Evolutionary conservation across 2,329 filamentous ascomycete genomes (phyloP), one percentile per base, ranked within the genome.

Genomic region (Epichloe sibirici): DNA sequence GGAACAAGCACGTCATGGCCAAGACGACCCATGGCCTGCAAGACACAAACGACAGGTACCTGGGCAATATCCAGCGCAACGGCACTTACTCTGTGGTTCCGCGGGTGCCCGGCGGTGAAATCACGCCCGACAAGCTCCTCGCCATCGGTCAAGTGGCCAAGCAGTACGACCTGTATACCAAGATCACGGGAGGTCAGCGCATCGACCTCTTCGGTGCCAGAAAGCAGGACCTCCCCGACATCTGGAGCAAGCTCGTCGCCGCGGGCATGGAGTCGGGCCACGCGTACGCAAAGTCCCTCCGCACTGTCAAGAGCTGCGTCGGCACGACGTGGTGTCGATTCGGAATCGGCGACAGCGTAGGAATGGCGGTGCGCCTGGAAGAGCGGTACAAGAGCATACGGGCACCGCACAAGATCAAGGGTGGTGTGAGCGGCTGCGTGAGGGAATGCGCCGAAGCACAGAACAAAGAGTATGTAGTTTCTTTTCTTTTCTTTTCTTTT

Each of bases 141-240:
- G 79, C 83, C 53, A 90, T 95, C 54, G 90, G 88, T 0, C 80
- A 83, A 52, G 88, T 95, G 0, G 90, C 89, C 0, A 87, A 87
- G 71, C 85, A 91, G 65, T 95, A 88, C 63, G 77, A 78, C 38
- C 73, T 95, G 6, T 95, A 95, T 70, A 89, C 84, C 63, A 95
- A 95, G 70, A 94, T 95, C 64, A 95, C 90, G 0, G 90, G 90
- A 52, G 90, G 87, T 1, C 90, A 95, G 68, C 81, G 90, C 52
- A 95, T 95, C 63, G 90, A 95, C 67, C 81, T 95, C 83, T 95
- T 95, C 62, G 90, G 90, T 42, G 90, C 90, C 0, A 83, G 83
- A 69, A 95, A 94, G 70, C 86, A 93, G 58, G 88, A 95, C 65
- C 74, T 95, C 17, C 75, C 87, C 2, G 76, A 77, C 13, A 95